Base-by-base conservation (phyloP, 164 flowering plant species). In the Annona squamosa region DNA sequence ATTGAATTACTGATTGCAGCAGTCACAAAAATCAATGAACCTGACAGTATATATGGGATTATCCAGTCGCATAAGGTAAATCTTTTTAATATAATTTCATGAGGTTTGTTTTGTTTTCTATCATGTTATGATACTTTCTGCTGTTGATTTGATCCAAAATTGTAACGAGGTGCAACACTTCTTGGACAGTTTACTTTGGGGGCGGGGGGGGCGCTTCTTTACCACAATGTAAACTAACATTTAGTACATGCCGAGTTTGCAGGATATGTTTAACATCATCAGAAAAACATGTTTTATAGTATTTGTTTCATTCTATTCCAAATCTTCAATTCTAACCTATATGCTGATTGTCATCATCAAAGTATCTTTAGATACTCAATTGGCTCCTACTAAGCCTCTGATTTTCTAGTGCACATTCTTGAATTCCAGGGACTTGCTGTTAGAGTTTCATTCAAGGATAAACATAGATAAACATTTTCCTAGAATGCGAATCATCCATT, bases 31-130 rank as follows among this genome's bases (percentile, higher is more conserved):
- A 90, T 95, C 75, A 95, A 95, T 85, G 99, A 95, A 80, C 97
- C 97, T 47, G 99, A 95, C 83, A 90, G 99, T 83, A 82, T 95
- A 68, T 91, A 95, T 86, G 99, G 99, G 75, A 88, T 95, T 71
- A 81, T 92, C 72, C 99, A 88, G 77, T 92, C 98, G 26, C 90
- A 91, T 81, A 93, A 93, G 93, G 99, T 95, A 59, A 80, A 85
- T 73, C 46, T 9, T 57, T 71, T 17, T 52, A 43, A 5, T 16
- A 71, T 59, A 41, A 6, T 71, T 4, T 47, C 19, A 3, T 56
- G 65, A 52, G 13, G 42, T 67, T 67, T 13, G 46, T 41, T 18
- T 64, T 64, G 67, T 52, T 52, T 52, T 52, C 13, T 41, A 64
- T 6, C 37, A 3, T 19, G 3, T 6, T 64, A 3, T 19, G 3